These are phyloP conservation scores for Fusarium sublunatum DNA, from an alignment of 2,329 filamentous ascomycete species.

Conservation along the genomic window DNA sequence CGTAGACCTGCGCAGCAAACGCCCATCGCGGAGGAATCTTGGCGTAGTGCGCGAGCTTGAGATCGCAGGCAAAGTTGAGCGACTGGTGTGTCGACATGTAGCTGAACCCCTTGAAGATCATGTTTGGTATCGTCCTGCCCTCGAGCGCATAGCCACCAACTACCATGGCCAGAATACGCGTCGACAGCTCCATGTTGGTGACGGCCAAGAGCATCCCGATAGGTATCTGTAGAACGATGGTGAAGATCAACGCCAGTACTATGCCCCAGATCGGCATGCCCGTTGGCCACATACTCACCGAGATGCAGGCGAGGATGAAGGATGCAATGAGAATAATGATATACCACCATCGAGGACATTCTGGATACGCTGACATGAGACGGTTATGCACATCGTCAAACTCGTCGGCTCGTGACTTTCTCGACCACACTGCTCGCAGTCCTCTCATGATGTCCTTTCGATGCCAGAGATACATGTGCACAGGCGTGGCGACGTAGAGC, in stretches of 20 bases:
- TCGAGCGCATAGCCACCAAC: conserved; percentile 75
- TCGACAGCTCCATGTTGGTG: conserved; percentile 66
- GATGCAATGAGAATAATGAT: conserved; percentile 58
- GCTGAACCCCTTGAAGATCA: conserved; percentile 77
- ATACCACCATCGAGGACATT: conserved; percentile 68
- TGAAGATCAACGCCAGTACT: conserved; percentile 62
- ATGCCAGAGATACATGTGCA: conserved; percentile 49
- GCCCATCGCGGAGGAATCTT: conserved; percentile 65
- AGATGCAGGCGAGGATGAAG: conserved; percentile 54
- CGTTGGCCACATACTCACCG: conserved; percentile 60
- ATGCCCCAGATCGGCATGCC: conserved; percentile 64
- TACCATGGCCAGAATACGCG: conserved; percentile 75
- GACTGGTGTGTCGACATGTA: conserved; percentile 72
- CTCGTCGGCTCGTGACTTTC: conserved; percentile 52
- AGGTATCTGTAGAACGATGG: conserved; percentile 63
- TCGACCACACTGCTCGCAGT: conserved; percentile 43
- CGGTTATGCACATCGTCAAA: conserved; percentile 51
- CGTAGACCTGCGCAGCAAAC: conserved; percentile 65
- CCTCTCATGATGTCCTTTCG: conserved; percentile 47
- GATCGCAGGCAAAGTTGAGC: conserved; percentile 67
- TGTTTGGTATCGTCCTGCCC: conserved; percentile 72
- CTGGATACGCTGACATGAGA: conserved; percentile 49
- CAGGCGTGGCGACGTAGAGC: conserved; percentile 46
- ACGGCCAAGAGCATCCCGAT: conserved; percentile 67
- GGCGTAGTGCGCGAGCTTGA: conserved; percentile 74